Evolutionary conservation across 2,329 filamentous ascomycete species (phyloP).

Genomic region (Plenodomus biglobosus): DNA sequence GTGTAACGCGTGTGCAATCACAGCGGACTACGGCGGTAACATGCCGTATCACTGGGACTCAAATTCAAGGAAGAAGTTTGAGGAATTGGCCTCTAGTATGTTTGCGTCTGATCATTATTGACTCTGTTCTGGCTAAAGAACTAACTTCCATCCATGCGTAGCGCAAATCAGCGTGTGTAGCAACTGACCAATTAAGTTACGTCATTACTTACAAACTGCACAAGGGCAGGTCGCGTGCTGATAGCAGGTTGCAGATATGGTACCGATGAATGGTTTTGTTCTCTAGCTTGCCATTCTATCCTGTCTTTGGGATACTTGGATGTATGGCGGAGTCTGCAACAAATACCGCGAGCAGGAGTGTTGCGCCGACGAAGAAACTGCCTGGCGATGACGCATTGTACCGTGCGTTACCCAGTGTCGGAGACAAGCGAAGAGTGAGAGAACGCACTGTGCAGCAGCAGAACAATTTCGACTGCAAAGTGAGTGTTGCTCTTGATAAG

Average conservation of each 20-base stretch:
- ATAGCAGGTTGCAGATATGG: slow-evolving; percentile 1
- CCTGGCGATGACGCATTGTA: slow-evolving; percentile 38
- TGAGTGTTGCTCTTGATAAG: slow-evolving; percentile 46
- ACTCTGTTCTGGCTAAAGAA: slow-evolving; percentile 1
- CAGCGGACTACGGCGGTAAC: slow-evolving; percentile 1
- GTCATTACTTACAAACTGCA: slow-evolving; percentile 1
- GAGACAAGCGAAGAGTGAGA: slow-evolving; percentile 23
- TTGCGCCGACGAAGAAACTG: too few relatives aligned
- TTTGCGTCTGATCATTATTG: neutral
- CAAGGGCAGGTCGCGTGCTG: slow-evolving; percentile 1
- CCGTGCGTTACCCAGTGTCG: slow-evolving; percentile 19
- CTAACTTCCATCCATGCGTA: neutral
- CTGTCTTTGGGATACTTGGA: too few relatives aligned
- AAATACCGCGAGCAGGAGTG: too few relatives aligned
- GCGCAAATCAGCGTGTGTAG: neutral
- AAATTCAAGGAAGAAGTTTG: neutral
- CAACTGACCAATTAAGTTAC: neutral
- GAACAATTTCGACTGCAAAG: slow-evolving; percentile 35
- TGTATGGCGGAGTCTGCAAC: too few relatives aligned
- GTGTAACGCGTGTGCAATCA: slow-evolving; percentile 1
- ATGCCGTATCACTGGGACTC: neutral
- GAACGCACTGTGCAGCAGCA: slow-evolving; percentile 30
- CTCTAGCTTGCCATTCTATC: too few relatives aligned
- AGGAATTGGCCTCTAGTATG: slow-evolving; percentile 1
- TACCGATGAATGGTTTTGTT: neutral